phyloP scores from a whole-genome alignment of 192 early-diverging fungal species.

The Backusella luteola region DNA sequence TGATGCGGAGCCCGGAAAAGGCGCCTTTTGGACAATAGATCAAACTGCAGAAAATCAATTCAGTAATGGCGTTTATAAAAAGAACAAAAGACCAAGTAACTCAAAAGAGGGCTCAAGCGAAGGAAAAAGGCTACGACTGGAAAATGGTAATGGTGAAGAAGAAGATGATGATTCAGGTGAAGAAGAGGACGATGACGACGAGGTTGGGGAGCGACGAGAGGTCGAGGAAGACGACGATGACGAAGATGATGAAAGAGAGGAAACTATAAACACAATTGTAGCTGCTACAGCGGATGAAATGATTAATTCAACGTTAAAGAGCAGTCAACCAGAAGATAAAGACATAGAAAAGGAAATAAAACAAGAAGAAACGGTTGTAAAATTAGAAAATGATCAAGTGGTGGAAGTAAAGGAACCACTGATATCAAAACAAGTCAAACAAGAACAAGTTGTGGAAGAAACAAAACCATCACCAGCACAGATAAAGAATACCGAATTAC shows the following conservation, averaged over 20 bases:
- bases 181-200: background rate
- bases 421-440: background rate
- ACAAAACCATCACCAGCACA: background rate
- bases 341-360: background rate
- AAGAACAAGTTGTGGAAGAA: background rate
- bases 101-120: background rate
- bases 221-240: background rate
- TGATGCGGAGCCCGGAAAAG: conserved; percentile 86
- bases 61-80: conserved; percentile 70
- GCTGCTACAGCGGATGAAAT: background rate
- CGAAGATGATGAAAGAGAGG: background rate
- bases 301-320: background rate
- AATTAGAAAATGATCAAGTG: background rate
- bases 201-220: background rate
- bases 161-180: background rate
- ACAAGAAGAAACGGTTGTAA: background rate
- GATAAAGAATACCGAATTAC: background rate
- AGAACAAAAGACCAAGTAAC: conserved; percentile 34
- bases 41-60: conserved; percentile 64
- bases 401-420: background rate
- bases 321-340: background rate
- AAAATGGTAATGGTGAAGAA: background rate
- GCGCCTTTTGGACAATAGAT: conserved; percentile 92
- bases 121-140: background rate
- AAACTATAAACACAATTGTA: background rate